A percentile compares a stretch with the other conserved stretches of the same genome.
Conservation (phyloP, 169 alveolate species). For the Theileria sp. region DNA sequence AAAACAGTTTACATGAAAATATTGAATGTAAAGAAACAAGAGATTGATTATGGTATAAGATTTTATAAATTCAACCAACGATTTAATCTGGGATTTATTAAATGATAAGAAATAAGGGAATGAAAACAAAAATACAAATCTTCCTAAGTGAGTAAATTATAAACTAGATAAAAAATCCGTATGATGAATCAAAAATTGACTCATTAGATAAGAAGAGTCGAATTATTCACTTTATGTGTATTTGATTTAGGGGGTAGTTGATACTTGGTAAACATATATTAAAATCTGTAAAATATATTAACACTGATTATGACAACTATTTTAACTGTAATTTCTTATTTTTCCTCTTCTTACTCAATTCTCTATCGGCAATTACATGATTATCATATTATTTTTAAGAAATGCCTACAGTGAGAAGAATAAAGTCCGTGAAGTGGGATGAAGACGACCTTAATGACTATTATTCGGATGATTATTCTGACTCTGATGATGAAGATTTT, state of each 20-base stretch:
- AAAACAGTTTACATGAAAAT: background rate
- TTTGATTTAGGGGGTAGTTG: background rate
- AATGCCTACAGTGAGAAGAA: conserved; percentile 31
- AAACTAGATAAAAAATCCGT: background rate
- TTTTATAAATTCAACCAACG: background rate
- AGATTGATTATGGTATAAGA: background rate
- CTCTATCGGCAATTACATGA: background rate
- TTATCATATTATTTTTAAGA: background rate
- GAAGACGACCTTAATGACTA: conserved; percentile 30
- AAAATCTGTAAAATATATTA: background rate
- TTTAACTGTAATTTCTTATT: background rate
- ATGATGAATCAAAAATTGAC: background rate
- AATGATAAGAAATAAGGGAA: background rate
- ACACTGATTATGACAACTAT: background rate
- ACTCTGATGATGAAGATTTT: conserved; percentile 9
- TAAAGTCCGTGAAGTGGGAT: conserved; percentile 24
- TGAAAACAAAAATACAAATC: background rate
- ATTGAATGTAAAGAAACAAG: background rate
- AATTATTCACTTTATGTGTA: background rate
- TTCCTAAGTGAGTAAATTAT: background rate
- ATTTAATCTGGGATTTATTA: background rate
- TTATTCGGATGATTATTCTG: conserved; percentile 9
- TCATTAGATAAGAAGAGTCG: background rate
- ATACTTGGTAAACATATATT: background rate
- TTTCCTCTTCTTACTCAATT: background rate